Evolutionary conservation across 306 rosid species (phyloP), one percentile per base, ranked within the genome.

Genomic region (Vigna reflexopilosa): DNA sequence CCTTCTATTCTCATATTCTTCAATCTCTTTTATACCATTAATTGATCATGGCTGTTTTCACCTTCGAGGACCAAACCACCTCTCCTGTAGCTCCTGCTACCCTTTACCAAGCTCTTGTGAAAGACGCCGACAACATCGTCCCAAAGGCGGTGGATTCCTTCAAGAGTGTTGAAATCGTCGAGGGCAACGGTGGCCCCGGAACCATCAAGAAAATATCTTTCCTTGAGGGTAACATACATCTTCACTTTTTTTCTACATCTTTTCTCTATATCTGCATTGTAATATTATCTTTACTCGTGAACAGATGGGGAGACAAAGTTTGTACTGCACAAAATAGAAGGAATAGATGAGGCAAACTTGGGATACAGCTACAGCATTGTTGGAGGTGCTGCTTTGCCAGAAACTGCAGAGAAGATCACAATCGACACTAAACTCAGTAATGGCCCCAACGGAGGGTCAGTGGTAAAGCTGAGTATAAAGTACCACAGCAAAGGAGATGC

Each of bases 21-120:
- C 10, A 3, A 38, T 63, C 19, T 2, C 3, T 11, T n/a, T 20
- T 0, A 40, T 17, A 4, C 10, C 13, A 44, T 45, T 2, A 1
- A 42, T 42, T 9, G 0, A 76, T 5, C 80, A 92, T 87, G 95
- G 97, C 91, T 72, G 88, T 85, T 1, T 84, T 67, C 72, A 81
- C 77, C 13, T 81, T 68, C 44, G 87, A 84, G 58, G 2, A 70
- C 0, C 88, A 88, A 32, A 75, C 28, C 71, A 71, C 69, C 26
- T 85, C 93, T 0, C 30, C 76, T 1, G 57, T 87, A 5, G 57
- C 90, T 3, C 86, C 85, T 4, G 70, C 84, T 7, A 88, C 73
- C 77, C 79, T 88, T 4, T 88, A 63, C 89, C 83, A 86, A 80
- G 83, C 87, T 24, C 28, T 88, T 0, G 57, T 16, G 9, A 62